phyloP scores from a whole-genome alignment of 306 rosid genomes.

The Geum urbanum region DNA sequence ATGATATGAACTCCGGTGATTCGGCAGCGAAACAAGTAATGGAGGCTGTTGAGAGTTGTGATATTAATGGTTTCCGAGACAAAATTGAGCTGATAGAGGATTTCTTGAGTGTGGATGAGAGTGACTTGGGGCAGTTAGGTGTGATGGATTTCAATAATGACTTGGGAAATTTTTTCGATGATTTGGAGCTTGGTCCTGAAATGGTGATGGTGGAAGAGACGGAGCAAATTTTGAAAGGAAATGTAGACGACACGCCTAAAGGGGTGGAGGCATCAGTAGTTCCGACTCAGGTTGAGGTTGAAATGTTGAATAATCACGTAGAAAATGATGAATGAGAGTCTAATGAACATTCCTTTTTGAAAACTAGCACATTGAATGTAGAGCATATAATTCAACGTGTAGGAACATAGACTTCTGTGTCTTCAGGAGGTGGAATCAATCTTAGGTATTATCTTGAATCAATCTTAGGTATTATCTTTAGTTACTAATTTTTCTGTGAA shows the following conservation, averaged over 20 bases:
- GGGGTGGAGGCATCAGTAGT: slow-evolving; percentile 13
- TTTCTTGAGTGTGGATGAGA: too few relatives aligned
- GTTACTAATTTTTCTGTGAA: slow-evolving; percentile 21
- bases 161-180: slow-evolving; percentile 7
- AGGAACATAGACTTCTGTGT: slow-evolving; percentile 15
- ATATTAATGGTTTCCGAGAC: too few relatives aligned
- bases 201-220: slow-evolving; percentile 21
- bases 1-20: too few relatives aligned
- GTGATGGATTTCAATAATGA: background rate
- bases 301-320: slow-evolving; percentile 28
- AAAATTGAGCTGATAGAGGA: too few relatives aligned
- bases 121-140: background rate
- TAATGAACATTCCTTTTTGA: slow-evolving; percentile 1
- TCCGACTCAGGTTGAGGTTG: slow-evolving; percentile 33
- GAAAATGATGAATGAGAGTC: slow-evolving; percentile 16
- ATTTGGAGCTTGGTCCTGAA: slow-evolving; percentile 3
- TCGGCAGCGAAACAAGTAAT: too few relatives aligned
- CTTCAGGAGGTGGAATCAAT: slow-evolving; percentile 5
- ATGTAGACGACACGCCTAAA: slow-evolving; percentile 24
- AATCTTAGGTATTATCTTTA: slow-evolving; percentile 6
- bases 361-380: slow-evolving; percentile 6
- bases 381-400: slow-evolving; percentile 9
- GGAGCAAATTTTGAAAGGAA: slow-evolving; percentile 20
- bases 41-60: too few relatives aligned
- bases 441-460: background rate